Evolutionary conservation across 2,329 filamentous ascomycete species (phyloP).

Genomic region (Verticillium klebahnii): DNA sequence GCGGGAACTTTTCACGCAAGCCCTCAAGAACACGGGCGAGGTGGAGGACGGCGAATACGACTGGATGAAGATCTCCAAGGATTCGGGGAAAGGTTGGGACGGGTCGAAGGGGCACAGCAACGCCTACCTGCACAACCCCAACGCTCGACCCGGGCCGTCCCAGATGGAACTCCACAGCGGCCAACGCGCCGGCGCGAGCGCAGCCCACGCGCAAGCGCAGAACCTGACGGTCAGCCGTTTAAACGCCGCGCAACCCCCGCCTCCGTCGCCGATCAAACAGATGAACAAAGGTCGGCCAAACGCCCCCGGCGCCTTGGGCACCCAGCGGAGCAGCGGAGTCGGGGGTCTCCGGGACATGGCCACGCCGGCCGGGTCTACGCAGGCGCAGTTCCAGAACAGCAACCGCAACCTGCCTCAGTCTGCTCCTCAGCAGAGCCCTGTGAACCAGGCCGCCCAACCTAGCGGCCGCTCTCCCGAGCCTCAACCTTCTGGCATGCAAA

Average conservation of each 20-base stretch:
- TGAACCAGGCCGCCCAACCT: conserved; percentile 48
- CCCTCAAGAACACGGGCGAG: conserved; percentile 88
- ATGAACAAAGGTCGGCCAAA: conserved; percentile 76
- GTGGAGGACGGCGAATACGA: conserved; percentile 98
- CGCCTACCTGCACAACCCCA: conserved; percentile 67
- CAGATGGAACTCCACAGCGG: conserved; percentile 78
- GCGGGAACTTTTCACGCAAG: conserved; percentile 92
- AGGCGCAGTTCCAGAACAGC: conserved; percentile 96
- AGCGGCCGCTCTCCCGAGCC: conserved; percentile 59
- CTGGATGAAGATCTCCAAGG: conserved; percentile 95
- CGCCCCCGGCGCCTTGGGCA: conserved; percentile 66
- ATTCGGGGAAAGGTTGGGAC: conserved; percentile 85
- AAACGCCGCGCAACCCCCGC: conserved; percentile 89
- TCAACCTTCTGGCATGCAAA: conserved; percentile 80
- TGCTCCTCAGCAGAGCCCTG: conserved; percentile 55
- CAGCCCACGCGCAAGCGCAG: conserved; percentile 57
- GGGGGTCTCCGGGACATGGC: conserved; percentile 70
- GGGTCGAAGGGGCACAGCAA: conserved; percentile 62
- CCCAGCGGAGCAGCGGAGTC: conserved; percentile 72
- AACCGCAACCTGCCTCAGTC: conserved; percentile 76
- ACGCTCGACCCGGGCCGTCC: conserved; percentile 73
- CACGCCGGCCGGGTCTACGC: conserved; percentile 84
- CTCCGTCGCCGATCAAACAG: conserved; percentile 79
- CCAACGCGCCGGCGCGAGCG: conserved; percentile 61
- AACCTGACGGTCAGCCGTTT: conserved; percentile 79